phyloP scores from a whole-genome alignment of 2,329 filamentous ascomycete genomes.

The Chalaropsis thielavioides region DNA sequence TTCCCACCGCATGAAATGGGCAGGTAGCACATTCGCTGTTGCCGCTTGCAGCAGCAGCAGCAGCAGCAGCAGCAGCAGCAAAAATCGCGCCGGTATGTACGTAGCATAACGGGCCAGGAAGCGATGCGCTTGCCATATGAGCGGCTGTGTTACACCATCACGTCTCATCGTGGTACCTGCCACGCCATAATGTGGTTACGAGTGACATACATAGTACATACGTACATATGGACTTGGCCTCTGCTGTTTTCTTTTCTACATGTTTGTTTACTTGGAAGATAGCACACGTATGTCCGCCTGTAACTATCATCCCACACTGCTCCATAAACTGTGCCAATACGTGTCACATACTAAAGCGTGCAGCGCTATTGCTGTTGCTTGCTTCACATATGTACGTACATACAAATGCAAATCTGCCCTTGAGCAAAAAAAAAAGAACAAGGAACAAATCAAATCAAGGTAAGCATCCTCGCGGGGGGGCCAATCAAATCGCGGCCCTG shows the following conservation, averaged over 20 bases:
- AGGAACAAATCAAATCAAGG: neutral
- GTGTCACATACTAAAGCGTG: neutral
- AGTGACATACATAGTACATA: neutral
- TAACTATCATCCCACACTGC: neutral
- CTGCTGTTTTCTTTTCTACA: too few species aligned
- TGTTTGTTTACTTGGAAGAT: neutral
- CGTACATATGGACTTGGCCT: neutral
- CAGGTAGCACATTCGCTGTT: neutral
- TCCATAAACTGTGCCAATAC: neutral
- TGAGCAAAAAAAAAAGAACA: neutral
- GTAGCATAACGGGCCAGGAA: neutral
- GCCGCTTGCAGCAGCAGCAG: neutral
- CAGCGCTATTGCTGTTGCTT: neutral
- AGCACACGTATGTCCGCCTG: neutral
- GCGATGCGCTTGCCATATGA: neutral
- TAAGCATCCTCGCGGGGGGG: neutral
- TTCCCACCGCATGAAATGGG: neutral
- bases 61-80: neutral
- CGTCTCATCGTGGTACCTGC: constrained; percentile 4
- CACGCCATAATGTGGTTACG: neutral
- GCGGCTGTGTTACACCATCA: neutral
- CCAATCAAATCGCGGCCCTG: neutral
- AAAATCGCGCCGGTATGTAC: neutral
- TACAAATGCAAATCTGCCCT: too few species aligned
- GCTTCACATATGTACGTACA: too few species aligned